These are phyloP conservation scores for Botryotinia convoluta DNA, from an alignment of 2,329 filamentous ascomycete species.

Conservation along the genomic window DNA sequence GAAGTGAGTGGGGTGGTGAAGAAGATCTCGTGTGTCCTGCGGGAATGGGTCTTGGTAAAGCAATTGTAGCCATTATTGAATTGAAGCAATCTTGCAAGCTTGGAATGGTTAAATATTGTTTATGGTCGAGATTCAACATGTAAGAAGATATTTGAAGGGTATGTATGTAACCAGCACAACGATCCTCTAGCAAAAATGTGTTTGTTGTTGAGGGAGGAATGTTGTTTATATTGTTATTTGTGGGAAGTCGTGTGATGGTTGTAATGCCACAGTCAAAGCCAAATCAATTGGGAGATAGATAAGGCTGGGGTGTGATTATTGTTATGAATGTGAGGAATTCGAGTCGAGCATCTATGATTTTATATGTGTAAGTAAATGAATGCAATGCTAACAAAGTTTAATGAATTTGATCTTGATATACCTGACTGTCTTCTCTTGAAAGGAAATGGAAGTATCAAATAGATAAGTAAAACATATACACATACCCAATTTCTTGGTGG, in stretches of 20 bases:
- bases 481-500: neutral
- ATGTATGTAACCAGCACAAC: neutral
- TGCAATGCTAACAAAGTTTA: neutral
- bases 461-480: neutral
- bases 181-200: neutral
- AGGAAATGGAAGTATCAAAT: neutral
- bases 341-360: neutral
- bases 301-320: neutral
- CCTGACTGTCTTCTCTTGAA: neutral
- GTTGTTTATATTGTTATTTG: neutral
- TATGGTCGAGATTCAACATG: slow-evolving; percentile 12
- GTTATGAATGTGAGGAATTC: neutral
- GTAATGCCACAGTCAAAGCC: neutral
- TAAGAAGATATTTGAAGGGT: neutral
- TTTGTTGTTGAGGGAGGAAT: neutral
- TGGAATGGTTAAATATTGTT: neutral
- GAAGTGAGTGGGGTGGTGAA: slow-evolving; percentile 48
- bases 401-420: neutral
- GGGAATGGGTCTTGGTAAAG: slow-evolving; percentile 36
- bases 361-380: neutral
- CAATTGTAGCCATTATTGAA: slow-evolving; percentile 37
- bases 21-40: slow-evolving; percentile 38
- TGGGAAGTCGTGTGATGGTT: slow-evolving; percentile 5
- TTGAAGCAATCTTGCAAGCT: slow-evolving; percentile 19
- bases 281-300: neutral